Base-by-base conservation (phyloP, 129 eudicot species). In the sunflower (Helianthus annuus) region DNA sequence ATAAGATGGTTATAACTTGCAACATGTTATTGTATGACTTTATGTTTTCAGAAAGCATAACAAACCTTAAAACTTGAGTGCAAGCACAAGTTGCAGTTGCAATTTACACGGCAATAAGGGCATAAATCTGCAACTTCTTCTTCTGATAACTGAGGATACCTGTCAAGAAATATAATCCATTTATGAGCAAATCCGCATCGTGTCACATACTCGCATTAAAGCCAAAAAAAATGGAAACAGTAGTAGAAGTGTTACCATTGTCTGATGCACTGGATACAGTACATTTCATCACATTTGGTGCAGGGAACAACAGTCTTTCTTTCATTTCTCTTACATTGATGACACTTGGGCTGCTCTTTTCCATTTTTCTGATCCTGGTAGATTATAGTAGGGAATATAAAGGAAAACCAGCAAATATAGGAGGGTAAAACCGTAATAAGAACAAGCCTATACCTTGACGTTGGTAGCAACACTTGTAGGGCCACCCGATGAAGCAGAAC, bases 291-390 rank as follows among this genome's bases (percentile, higher is more conserved):
- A 72, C 98, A 93, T 67, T 82, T 85, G 62, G 72, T 78, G 77
- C 98, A 93, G 53, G 88, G 92, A 67, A 93, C 96, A 66, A 83
- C 95, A 17, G 39, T 57, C 62, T 48, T 73, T 80, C 95, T 85
- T 15, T 85, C 92, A 24, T 49, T 79, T 69, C 84, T 89, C 72
- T 53, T 81, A 60, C 98, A 93, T 63, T 93, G 98, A 67, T 93
- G 98, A 74, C 98, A 93, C 55, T 57, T 83, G 4, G 48, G 27
- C 27, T 38, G 49, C 68, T 85, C 74, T 70, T 83, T 54, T 34
- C 51, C 74, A 38, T 66, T 66, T 70, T 70, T 72, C 91, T 77
- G 68, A 45, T 70, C 72, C 77, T 70, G 77, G 8, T 63, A 53
- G 49, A 61, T 69, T 61, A 36, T 39, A 77, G 57, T 67, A 39